Evolutionary conservation across 805 yeast genomes (phyloP), one percentile per base, ranked within the genome.

Genomic region (Ogataea polymorpha): DNA sequence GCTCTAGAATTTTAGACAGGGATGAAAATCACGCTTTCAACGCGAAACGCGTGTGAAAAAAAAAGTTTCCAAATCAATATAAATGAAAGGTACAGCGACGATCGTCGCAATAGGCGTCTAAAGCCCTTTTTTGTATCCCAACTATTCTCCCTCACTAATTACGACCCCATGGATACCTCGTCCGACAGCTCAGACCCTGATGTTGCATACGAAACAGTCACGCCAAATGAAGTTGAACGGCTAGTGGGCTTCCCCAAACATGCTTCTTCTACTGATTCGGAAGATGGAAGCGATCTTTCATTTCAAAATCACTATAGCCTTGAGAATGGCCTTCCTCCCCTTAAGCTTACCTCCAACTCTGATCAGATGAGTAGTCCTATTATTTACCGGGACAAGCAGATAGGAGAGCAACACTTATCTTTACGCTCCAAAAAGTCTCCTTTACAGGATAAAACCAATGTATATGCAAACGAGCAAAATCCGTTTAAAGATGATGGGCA

Each of bases 101-200:
- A 38, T 38, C 41, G 41, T 11, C 37, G 29, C 37, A 13, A 14
- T 4, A 21, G 29, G 36, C 42, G 42, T 23, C 33, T 32, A 32
- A 21, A 23, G 23, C 37, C 42, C 42, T 27, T 33, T 39, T 20
- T 20, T 15, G 31, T 24, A 14, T 23, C 31, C 34, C 17, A 25
- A 7, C 7, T 24, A 12, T 24, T 24, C 27, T 12, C 27, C 27
- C 27, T n/a, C 27, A 24, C 7, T 24, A 24, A 12, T 37, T 28
- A n/a, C 16, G 9, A 10, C 4, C 18, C n/a, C 14, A 28, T 26
- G 23, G 16, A 23, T 13, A 35, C 28, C 23, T 46, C 50, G 13
- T 42, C 46, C 2, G 38, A 32, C 12, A 35, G 42, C 26, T 53
- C 56, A 4, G 55, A 53, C 30, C 46, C 50, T 1, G 45, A 44